Conservation (phyloP, 768 basidiomycete species). For the Polyporus arcularius region DNA sequence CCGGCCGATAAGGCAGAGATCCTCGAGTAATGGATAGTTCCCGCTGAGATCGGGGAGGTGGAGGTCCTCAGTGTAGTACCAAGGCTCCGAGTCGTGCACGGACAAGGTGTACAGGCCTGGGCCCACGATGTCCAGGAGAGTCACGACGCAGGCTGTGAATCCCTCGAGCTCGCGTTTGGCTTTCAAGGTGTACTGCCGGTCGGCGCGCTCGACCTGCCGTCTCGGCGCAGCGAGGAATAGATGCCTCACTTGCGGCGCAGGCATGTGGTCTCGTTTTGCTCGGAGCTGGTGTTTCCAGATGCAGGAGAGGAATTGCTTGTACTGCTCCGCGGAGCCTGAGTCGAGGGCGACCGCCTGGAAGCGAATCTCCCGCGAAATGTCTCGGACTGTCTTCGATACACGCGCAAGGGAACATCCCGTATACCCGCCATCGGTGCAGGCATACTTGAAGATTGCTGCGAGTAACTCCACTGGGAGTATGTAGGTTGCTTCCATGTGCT, state of each 20-base stretch:
- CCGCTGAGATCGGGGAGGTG: not conserved
- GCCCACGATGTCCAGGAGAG: not conserved
- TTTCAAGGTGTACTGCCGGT: not conserved
- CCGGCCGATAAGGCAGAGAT: not conserved
- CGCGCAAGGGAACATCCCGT: no score
- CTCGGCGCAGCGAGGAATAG: not conserved
- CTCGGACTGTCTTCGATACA: no score
- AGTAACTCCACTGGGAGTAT: no score
- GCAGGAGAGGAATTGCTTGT: not conserved
- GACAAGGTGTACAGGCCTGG: not conserved
- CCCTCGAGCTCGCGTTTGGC: not conserved
- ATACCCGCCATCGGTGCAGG: no score
- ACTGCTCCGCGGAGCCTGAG: not conserved
- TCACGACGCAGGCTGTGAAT: not conserved
- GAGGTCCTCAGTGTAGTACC: not conserved
- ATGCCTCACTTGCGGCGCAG: not conserved
- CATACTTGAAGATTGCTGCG: no score
- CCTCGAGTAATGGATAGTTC: not conserved
- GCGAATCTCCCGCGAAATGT: no score
- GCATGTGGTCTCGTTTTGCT: not conserved
- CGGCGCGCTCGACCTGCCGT: not conserved
- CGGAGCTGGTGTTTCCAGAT: not conserved
- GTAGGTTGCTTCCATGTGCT: no score
- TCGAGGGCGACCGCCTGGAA: not conserved
- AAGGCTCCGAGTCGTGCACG: not conserved